These are phyloP conservation scores for Penicillium sp. DNA, from an alignment of 2,329 filamentous ascomycete species.

Conservation along the genomic window DNA sequence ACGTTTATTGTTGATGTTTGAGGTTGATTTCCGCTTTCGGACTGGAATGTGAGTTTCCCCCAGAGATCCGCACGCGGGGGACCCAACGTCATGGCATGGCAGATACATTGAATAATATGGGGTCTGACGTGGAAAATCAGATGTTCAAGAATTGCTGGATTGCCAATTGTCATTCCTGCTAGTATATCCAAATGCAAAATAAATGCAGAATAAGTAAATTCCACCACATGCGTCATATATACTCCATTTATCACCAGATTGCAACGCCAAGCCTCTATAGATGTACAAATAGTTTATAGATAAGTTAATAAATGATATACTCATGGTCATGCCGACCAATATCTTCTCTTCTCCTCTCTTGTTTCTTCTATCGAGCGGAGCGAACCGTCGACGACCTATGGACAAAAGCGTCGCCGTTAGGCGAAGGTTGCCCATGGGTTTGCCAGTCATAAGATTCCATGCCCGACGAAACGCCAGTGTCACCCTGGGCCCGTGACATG, in stretches of 20 bases:
- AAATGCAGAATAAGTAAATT: too few species aligned
- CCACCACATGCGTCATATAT: slow-evolving; percentile 2
- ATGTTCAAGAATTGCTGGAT: too few species aligned
- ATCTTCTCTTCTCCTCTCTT: too few species aligned
- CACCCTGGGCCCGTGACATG: slow-evolving; percentile 26
- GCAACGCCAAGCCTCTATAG: slow-evolving; percentile 17
- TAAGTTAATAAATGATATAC: not conserved
- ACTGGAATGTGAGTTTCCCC: not conserved
- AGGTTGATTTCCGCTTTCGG: not conserved
- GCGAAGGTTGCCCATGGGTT: slow-evolving; percentile 11
- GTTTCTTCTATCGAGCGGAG: slow-evolving; percentile 24
- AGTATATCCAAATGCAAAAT: slow-evolving; percentile 7
- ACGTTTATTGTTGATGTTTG: not conserved
- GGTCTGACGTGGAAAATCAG: too few species aligned
- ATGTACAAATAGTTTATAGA: slow-evolving; percentile 11
- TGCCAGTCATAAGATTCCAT: slow-evolving; percentile 31
- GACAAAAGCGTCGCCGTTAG: slow-evolving; percentile 26
- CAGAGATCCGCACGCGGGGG: not conserved
- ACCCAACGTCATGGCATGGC: not conserved
- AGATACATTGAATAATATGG: not conserved
- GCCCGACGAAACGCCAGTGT: slow-evolving; percentile 28
- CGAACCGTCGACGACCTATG: slow-evolving; percentile 35
- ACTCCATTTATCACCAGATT: not conserved
- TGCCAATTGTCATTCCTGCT: too few species aligned
- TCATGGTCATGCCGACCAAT: too few species aligned